Evolutionary conservation across 2,329 filamentous ascomycete species (phyloP).

Genomic region (Colletotrichum coccodes): DNA sequence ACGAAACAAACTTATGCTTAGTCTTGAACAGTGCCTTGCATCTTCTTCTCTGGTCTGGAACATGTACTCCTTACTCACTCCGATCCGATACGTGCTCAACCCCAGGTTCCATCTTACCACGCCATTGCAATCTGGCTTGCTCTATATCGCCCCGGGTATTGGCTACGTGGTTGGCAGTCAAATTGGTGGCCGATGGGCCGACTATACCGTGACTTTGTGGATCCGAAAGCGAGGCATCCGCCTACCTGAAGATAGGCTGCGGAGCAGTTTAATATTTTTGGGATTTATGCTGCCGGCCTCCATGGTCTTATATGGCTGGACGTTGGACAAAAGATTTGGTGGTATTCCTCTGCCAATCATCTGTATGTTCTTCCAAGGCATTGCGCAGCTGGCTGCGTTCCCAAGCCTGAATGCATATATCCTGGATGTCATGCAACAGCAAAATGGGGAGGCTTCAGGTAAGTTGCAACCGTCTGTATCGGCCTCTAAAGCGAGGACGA

Average conservation of each 20-base stretch:
- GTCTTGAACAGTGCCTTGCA: conserved; percentile 53
- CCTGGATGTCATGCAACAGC: conserved; percentile 78
- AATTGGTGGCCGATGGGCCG: conserved; percentile 77
- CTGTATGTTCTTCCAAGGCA: conserved; percentile 78
- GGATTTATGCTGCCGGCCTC: conserved; percentile 67
- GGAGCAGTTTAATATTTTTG: conserved; percentile 66
- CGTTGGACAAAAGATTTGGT: conserved; percentile 58
- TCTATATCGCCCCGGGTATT: conserved; percentile 78
- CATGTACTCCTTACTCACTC: conserved; percentile 70
- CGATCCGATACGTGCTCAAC: conserved; percentile 79
- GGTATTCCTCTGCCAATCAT: conserved; percentile 72
- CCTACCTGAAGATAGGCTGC: conserved; percentile 75
- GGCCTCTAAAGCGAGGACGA: too few relatives aligned
- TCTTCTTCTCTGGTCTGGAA: conserved; percentile 78
- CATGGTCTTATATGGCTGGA: conserved; percentile 72
- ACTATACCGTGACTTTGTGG: conserved; percentile 72
- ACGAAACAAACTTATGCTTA: too few relatives aligned
- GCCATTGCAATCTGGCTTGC: conserved; percentile 75
- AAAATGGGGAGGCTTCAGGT: neutral
- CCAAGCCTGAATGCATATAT: conserved; percentile 83
- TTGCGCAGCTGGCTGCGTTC: conserved; percentile 81
- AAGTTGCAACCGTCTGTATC: neutral
- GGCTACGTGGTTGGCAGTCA: conserved; percentile 78
- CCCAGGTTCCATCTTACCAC: conserved; percentile 76
- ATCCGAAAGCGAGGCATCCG: conserved; percentile 69